Evolutionary conservation across 2,329 filamentous ascomycete genomes (phyloP).

Genomic region (Shiraia sp.): DNA sequence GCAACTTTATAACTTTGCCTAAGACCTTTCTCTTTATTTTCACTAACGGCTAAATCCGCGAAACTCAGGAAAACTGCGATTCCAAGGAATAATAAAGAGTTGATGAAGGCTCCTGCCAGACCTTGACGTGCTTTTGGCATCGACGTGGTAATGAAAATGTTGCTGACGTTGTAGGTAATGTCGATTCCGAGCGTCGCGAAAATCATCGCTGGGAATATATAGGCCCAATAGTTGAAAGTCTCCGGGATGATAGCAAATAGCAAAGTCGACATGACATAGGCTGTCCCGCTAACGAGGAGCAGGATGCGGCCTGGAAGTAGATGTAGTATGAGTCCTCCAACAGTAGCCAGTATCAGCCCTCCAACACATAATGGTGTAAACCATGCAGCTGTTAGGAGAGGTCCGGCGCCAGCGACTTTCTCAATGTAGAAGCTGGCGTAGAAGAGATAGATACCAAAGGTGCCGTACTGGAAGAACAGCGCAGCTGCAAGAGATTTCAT

Average conservation of each 20-base stretch:
- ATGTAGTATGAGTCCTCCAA: slow-evolving; percentile 41
- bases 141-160: slow-evolving; percentile 44
- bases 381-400: slow-evolving; percentile 40
- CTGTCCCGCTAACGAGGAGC: slow-evolving; percentile 34
- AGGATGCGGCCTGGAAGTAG: slow-evolving; percentile 39
- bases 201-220: slow-evolving; percentile 50
- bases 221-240: slow-evolving; percentile 42
- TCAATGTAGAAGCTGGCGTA: slow-evolving; percentile 46
- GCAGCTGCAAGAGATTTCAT: slow-evolving; percentile 55
- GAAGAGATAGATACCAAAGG: slow-evolving; percentile 44
- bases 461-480: slow-evolving; percentile 51
- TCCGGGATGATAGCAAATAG: slow-evolving; percentile 42
- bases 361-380: slow-evolving; percentile 44
- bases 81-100: slow-evolving; percentile 42
- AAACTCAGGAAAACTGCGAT: slow-evolving; percentile 43
- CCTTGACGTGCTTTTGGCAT: slow-evolving; percentile 41
- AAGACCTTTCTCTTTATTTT: slow-evolving; percentile 34
- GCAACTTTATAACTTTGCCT: slow-evolving; percentile 42
- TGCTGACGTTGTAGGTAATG: slow-evolving; percentile 44
- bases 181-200: slow-evolving; percentile 45
- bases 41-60: slow-evolving; percentile 40
- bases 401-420: slow-evolving; percentile 29
- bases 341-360: slow-evolving; percentile 38
- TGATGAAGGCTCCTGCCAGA: slow-evolving; percentile 42
- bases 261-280: slow-evolving; percentile 35